Conservation (phyloP, 176 grass and related monocot species). For the Rhynchospora breviuscula region DNA sequence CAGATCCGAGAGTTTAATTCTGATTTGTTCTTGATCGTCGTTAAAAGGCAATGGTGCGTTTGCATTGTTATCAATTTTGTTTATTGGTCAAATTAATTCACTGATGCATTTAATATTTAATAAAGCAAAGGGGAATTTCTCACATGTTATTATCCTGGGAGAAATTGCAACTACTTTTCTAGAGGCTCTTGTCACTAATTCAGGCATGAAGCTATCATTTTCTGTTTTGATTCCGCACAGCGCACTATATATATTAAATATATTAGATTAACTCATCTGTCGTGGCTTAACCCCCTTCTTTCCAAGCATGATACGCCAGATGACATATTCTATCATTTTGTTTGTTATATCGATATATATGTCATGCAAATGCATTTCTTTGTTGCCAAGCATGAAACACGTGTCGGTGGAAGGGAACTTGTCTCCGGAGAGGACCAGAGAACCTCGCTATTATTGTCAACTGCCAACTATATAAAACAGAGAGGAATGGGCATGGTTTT, state of each 20-base stretch:
- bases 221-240: not conserved
- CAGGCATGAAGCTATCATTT: not conserved
- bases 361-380: not conserved
- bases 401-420: not conserved
- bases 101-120: not conserved
- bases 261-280: not conserved
- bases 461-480: not conserved
- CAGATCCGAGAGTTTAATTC: not conserved
- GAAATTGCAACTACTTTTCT: not conserved
- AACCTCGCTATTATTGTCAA: conserved; percentile 1
- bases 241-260: not conserved
- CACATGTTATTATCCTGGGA: not conserved
- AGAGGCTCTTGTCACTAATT: not conserved
- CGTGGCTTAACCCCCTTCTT: not conserved
- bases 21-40: not conserved
- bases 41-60: not conserved
- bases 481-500: not conserved
- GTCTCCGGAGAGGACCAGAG: not conserved
- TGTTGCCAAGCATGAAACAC: not conserved
- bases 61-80: not conserved
- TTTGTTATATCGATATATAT: not conserved
- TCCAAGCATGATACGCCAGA: not conserved
- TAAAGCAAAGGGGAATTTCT: not conserved
- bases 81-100: not conserved
- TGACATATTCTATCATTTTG: not conserved